Percentiles rank a stretch among this genome's conserved stretches.
These are phyloP conservation scores for Cicer pinnatifidum DNA, from an alignment of 306 rosid species.

Conservation along the genomic window DNA sequence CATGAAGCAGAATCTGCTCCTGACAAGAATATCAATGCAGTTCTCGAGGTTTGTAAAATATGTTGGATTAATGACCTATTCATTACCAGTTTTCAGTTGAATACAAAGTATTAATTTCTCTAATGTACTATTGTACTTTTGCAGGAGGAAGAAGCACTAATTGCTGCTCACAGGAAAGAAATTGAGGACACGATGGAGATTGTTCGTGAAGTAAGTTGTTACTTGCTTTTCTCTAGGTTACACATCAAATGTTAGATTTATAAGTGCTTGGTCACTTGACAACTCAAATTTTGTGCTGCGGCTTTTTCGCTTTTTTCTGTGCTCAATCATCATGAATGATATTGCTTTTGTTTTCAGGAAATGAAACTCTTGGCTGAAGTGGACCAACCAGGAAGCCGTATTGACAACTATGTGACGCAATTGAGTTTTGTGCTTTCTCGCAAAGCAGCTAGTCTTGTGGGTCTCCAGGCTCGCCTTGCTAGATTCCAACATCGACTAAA, in stretches of 20 bases:
- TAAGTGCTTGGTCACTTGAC: not conserved
- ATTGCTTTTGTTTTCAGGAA: constrained; percentile 62
- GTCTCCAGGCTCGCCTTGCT: constrained; percentile 98
- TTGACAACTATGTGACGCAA: constrained; percentile 90
- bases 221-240: constrained; percentile 17
- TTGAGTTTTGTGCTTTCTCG: constrained; percentile 95
- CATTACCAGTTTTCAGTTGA: constrained; percentile 7
- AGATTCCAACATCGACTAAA: constrained; percentile 95
- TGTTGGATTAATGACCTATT: constrained; percentile 25
- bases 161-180: constrained; percentile 97
- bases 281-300: not conserved
- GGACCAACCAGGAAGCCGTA: constrained; percentile 95
- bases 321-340: constrained; percentile 7
- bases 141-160: constrained; percentile 97
- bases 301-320: not conserved
- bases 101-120: constrained; percentile 38
- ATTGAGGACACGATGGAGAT: constrained; percentile 99
- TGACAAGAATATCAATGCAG: constrained; percentile 78
- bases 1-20: constrained; percentile 58
- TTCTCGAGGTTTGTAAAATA: constrained; percentile 79
- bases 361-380: constrained; percentile 95
- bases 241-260: not conserved
- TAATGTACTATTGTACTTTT: constrained; percentile 34
- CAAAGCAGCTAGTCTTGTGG: constrained; percentile 90
- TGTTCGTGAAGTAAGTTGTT: constrained; percentile 88